Conservation (phyloP, 192 early-diverging fungal species). For the Haplosporangium gracile region DNA sequence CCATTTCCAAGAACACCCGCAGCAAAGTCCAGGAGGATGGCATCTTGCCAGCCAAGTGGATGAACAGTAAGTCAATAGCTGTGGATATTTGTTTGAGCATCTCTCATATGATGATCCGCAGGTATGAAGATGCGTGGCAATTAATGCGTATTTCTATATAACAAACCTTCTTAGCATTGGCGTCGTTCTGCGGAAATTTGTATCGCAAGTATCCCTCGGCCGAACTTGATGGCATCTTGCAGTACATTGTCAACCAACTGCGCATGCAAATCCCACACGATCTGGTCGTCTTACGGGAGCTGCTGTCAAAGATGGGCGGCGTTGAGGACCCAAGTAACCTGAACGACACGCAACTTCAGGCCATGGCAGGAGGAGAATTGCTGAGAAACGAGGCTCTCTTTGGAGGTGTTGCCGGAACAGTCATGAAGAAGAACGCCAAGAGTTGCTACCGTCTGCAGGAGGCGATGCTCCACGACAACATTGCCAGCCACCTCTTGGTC, state of each 20-base stretch:
- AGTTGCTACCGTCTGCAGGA: constrained; percentile 68
- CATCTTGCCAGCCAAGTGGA: constrained; percentile 70
- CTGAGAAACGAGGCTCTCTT: constrained; percentile 70
- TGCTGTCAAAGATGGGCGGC: constrained; percentile 80
- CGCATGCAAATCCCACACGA: constrained; percentile 67
- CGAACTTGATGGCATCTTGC: constrained; percentile 73
- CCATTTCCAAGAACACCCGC: constrained; percentile 68
- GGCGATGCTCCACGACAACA: constrained; percentile 65
- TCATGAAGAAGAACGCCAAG: constrained; percentile 63
- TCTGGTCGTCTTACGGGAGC: constrained; percentile 75
- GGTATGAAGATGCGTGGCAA: neutral
- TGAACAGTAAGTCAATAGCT: constrained; percentile 60
- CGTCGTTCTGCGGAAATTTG: constrained; percentile 74
- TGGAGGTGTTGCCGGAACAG: constrained; percentile 55
- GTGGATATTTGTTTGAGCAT: too few relatives aligned
- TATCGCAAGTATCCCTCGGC: constrained; percentile 73
- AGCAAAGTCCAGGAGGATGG: constrained; percentile 75
- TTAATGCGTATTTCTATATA: neutral
- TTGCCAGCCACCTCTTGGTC: constrained; percentile 67
- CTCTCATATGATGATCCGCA: neutral
- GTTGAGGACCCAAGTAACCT: constrained; percentile 67
- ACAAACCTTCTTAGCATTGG: constrained; percentile 48
- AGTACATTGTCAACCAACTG: constrained; percentile 77
- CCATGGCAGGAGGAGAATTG: constrained; percentile 72
- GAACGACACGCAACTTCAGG: constrained; percentile 71